Evolutionary conservation across 1,284 basidiomycete genomes (phyloP), one percentile per base, ranked within the genome.

Genomic region (Apiotrichum domesticum): DNA sequence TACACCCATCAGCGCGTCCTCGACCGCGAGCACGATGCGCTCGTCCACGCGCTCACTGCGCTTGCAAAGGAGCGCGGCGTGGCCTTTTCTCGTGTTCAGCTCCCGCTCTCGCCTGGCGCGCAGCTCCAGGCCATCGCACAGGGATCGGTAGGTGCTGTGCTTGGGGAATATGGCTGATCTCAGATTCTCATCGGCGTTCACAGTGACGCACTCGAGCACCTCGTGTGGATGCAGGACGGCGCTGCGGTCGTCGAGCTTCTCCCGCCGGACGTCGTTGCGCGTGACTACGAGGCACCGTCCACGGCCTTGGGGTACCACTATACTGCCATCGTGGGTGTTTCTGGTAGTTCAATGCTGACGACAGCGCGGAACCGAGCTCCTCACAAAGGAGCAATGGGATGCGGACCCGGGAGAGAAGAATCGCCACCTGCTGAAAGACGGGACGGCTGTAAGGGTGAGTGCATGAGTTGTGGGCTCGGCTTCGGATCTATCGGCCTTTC

Each of bases 141-240:
- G 13, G 39, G 48, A 32, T 13, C 35, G 41, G 39, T 9, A 11
- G 14, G 21, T 50, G 13, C 29, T 63, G 44, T 51, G 61, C 29
- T 46, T 64, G 1, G 58, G 65, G 2, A 53, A 64, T n/a, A 21
- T 39, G 39, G 11, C 39, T 41, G 29, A 41, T 29, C 66, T 0
- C 39, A 50, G 63, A 58, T 67, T 29, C 48, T 67, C 41, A 56
- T 68, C 33, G 61, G 62, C 11, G 54, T 68, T 15, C 66, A 67
- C 52, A 64, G 64, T 2, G 59, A 63, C 43, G 62, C 55, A 1
- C 34, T 67, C 15, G 64, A 58, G 6, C 63, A 67, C 58, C 57
- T 64, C 45, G 48, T 66, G 47, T 67, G 66, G 66, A 66, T 67
- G 66, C 57, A 58, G 6, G 51, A 56, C 44, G 48, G 51, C 6